phyloP scores from a whole-genome alignment of 345 rosid species.

The Sonneratia alba region DNA sequence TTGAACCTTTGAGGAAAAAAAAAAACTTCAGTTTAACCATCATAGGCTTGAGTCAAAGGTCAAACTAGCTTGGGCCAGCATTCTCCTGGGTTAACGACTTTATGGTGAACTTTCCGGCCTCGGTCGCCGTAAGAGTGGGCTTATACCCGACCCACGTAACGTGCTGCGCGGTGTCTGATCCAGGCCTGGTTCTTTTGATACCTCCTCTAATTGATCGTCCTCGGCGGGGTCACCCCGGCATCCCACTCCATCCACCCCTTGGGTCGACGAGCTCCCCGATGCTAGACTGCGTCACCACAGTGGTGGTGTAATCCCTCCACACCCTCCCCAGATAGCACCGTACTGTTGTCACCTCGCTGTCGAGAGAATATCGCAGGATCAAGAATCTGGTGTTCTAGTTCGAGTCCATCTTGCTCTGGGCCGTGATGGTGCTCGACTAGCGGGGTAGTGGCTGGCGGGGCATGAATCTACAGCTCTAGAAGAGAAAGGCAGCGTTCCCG shows the following conservation, averaged over 20 bases:
- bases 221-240: constrained; percentile 46
- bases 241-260: constrained; percentile 71
- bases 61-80: constrained; percentile 39
- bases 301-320: constrained; percentile 58
- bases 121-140: constrained; percentile 26
- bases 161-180: constrained; percentile 28
- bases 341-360: constrained; percentile 23
- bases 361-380: constrained; percentile 34
- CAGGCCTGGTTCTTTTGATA: constrained; percentile 47
- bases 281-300: constrained; percentile 58
- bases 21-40: no score
- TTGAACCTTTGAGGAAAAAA: no score
- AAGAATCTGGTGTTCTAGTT: constrained; percentile 59
- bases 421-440: constrained; percentile 77
- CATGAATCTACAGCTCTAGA: constrained; percentile 55
- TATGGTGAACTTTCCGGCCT: constrained; percentile 47
- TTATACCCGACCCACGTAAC: constrained; percentile 59
- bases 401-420: constrained; percentile 63
- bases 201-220: constrained; percentile 55
- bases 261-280: constrained; percentile 34
- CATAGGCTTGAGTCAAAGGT: constrained; percentile 22
- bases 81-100: constrained; percentile 40
- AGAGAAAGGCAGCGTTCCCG: constrained; percentile 57
- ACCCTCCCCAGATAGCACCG: constrained; percentile 68
- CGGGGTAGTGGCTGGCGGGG: constrained; percentile 54